Conservation (phyloP, 768 basidiomycete genomes). For the Panaeolus cyanescens region DNA sequence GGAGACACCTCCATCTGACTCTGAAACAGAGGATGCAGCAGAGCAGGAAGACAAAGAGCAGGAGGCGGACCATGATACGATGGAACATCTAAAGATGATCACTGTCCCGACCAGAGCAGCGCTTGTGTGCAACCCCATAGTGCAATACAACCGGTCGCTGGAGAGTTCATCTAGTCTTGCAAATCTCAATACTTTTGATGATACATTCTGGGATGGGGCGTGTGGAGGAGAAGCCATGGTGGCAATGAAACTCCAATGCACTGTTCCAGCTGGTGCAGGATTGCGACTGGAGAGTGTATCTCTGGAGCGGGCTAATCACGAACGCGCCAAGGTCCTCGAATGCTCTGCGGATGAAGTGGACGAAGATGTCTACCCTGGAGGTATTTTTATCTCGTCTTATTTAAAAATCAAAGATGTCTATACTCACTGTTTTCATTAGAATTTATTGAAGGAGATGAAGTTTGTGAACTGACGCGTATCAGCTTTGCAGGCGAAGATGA, state of each 20-base stretch:
- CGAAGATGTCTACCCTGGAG: conserved; percentile 47
- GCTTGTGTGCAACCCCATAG: conserved; percentile 53
- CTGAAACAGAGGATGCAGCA: conserved; percentile 11
- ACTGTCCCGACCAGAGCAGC: conserved; percentile 67
- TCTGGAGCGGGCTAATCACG: conserved; percentile 47
- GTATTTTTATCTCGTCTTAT: conserved; percentile 25
- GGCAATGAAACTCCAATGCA: conserved; percentile 49
- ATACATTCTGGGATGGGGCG: conserved; percentile 51
- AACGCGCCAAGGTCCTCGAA: conserved; percentile 47
- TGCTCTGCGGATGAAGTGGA: conserved; percentile 51
- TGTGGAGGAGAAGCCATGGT: conserved; percentile 61
- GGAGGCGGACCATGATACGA: conserved; percentile 30
- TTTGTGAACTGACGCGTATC: conserved; percentile 58
- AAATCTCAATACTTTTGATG: conserved; percentile 56
- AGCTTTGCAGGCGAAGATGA: conserved; percentile 45
- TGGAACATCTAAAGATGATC: conserved; percentile 70
- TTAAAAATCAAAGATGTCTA: not conserved
- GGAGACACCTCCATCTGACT: not conserved
- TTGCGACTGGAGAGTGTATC: conserved; percentile 52
- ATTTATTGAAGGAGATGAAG: conserved; percentile 65
- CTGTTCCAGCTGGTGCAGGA: conserved; percentile 48
- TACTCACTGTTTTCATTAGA: conserved; percentile 36
- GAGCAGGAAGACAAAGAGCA: conserved; percentile 14
- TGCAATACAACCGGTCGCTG: conserved; percentile 52
- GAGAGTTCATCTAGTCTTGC: conserved; percentile 46